phyloP scores from a whole-genome alignment of 2,329 filamentous ascomycete genomes.

The Fusarium ambrosium region DNA sequence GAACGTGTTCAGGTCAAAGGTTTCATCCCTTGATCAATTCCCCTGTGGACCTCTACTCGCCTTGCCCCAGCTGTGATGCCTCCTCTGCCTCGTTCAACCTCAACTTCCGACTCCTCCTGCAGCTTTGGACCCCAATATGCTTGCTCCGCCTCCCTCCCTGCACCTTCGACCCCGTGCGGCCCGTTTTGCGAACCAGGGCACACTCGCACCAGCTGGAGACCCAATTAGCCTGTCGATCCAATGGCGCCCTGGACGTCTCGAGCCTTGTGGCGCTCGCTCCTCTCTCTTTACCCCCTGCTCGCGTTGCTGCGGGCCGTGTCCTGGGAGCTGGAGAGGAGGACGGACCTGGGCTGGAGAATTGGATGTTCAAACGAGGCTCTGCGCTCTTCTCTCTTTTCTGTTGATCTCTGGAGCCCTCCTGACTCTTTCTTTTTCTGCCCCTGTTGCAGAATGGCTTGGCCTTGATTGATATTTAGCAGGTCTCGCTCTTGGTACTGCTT shows the following conservation, averaged over 20 bases:
- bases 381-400: conserved; percentile 2
- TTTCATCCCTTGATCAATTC: neutral
- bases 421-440: neutral
- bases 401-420: conserved; percentile 4
- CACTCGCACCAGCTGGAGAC: conserved; percentile 1
- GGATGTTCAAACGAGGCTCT: conserved; percentile 37
- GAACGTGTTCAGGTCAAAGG: neutral
- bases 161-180: conserved; percentile 4
- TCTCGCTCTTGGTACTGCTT: conserved; percentile 10
- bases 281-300: conserved; percentile 5
- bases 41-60: neutral
- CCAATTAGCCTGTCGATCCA: conserved; percentile 32
- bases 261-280: conserved; percentile 26
- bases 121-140: conserved; percentile 17
- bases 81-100: neutral
- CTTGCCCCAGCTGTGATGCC: neutral
- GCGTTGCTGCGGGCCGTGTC: conserved; percentile 14
- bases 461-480: conserved; percentile 15
- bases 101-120: conserved; percentile 5
- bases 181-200: conserved; percentile 9
- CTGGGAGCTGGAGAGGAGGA: conserved; percentile 4
- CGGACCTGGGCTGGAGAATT: neutral
- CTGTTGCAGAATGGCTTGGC: conserved; percentile 21
- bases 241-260: conserved; percentile 30
- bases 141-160: conserved; percentile 5